These are phyloP conservation scores for Yamadazyma mexicana DNA, from an alignment of 1,139 yeast species.

Conservation along the genomic window DNA sequence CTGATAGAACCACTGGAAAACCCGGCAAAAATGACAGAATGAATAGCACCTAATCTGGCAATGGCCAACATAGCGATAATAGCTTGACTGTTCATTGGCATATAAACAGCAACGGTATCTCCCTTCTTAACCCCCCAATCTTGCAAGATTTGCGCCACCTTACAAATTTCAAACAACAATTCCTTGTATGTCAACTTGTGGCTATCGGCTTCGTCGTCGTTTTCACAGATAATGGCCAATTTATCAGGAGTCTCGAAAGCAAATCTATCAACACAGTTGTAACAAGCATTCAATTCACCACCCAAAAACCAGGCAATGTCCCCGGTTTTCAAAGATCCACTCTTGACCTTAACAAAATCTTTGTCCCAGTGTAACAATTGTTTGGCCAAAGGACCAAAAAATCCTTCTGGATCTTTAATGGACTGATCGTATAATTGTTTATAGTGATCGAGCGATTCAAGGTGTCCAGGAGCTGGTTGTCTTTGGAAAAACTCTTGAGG, in stretches of 20 bases:
- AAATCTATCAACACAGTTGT: slow-evolving; percentile 96
- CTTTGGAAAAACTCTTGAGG: slow-evolving; percentile 75
- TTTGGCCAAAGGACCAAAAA: slow-evolving; percentile 81
- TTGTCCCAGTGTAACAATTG: slow-evolving; percentile 83
- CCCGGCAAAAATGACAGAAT: slow-evolving; percentile 84
- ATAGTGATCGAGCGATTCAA: slow-evolving; percentile 65
- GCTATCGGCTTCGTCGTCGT: slow-evolving; percentile 84
- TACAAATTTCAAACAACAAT: slow-evolving; percentile 81
- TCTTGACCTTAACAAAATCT: slow-evolving; percentile 70
- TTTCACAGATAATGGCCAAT: slow-evolving; percentile 90
- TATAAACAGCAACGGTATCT: slow-evolving; percentile 81
- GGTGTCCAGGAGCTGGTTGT: slow-evolving; percentile 59
- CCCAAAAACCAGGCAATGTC: slow-evolving; percentile 92
- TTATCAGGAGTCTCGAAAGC: slow-evolving; percentile 86
- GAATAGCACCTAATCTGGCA: slow-evolving; percentile 76
- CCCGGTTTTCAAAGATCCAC: slow-evolving; percentile 75
- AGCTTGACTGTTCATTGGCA: slow-evolving; percentile 88
- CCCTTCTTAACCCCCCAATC: slow-evolving; percentile 88
- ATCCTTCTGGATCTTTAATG: slow-evolving; percentile 75
- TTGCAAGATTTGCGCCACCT: slow-evolving; percentile 82
- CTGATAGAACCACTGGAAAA: slow-evolving; percentile 72
- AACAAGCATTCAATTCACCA: slow-evolving; percentile 91
- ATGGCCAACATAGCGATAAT: slow-evolving; percentile 71
- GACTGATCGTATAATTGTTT: slow-evolving; percentile 72
- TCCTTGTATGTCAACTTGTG: slow-evolving; percentile 79